These are phyloP conservation scores for Leccinum subgranulosum DNA, from an alignment of 768 basidiomycete species.

Conservation along the genomic window DNA sequence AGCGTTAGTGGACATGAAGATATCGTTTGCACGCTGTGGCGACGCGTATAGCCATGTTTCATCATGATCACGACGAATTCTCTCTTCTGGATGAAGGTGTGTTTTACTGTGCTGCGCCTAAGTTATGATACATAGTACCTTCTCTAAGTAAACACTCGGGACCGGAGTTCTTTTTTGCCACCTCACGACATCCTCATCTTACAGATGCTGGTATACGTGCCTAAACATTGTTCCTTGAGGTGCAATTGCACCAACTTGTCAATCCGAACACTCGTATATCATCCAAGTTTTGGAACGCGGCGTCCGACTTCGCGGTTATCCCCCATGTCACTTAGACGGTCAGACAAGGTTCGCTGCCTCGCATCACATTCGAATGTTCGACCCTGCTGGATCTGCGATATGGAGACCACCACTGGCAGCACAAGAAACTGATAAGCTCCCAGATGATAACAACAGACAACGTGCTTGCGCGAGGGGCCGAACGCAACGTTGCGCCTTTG, in stretches of 20 bases:
- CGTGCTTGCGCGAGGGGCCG: background rate
- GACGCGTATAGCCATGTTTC: slow-evolving; percentile 2
- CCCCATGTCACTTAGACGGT: background rate
- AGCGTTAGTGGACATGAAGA: slow-evolving; percentile 60
- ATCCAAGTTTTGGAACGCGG: background rate
- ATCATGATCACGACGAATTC: background rate
- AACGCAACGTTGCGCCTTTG: too few species aligned
- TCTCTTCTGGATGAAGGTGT: background rate
- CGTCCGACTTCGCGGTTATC: background rate
- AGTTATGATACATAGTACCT: background rate
- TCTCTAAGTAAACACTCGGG: background rate
- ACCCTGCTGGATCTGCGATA: background rate
- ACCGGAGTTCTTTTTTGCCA: background rate
- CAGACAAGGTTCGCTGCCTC: background rate
- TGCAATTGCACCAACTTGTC: background rate
- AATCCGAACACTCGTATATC: background rate
- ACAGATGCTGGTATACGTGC: background rate
- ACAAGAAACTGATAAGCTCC: background rate
- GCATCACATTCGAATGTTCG: background rate
- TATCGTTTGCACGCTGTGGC: slow-evolving; percentile 50
- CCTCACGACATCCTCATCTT: background rate
- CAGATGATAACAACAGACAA: background rate
- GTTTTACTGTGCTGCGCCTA: background rate
- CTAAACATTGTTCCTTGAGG: background rate
- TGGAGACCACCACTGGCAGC: background rate